Evolutionary conservation across 768 basidiomycete genomes (phyloP), one percentile per base, ranked within the genome.

Genomic region (Trametes cinnabarina): DNA sequence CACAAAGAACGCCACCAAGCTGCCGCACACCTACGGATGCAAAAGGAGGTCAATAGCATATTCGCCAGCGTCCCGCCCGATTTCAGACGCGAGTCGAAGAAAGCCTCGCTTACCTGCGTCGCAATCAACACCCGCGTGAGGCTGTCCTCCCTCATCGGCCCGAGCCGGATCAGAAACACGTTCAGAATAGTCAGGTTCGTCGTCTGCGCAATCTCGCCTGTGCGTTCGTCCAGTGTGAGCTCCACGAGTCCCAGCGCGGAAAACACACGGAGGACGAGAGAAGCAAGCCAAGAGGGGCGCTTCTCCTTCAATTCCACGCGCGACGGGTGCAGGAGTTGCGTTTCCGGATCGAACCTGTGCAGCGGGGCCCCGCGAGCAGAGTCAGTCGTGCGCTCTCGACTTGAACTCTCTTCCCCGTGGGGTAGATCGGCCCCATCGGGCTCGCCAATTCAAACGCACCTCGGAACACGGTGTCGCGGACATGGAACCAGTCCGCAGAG

Each of bases 171-270:
- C 28, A 99, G 79, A 52, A 97, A 79, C 52, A 89, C 81, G 70
- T 97, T 98, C 30, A 96, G 76, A 57, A 99, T 86, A 0, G 97
- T 99, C 59, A 98, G 73, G 71, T 99, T 99, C 34, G 90, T 94
- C 4, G 85, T 80, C 57, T 88, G 86, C 3, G 78, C 68, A 63
- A 97, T 86, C 23, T 69, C 71, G 11, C 84, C 84, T 22, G 76
- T 85, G 42, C 66, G 76, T 14, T 81, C 73, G 64, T 86, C 79
- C 17, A 75, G 60, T 26, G 80, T 84, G 6, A 97, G 73, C 30
- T 85, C 74, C 28, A 90, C 85, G 19, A 95, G 74, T 4, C 89
- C 81, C 10, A 97, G 68, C 1, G 75, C 62, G 2, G 86, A 78
- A 48, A 97, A 71, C 17, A 84, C 63, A 20, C 76, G 78, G 19